These are phyloP conservation scores for Heracleum sosnowskyi DNA, from an alignment of 129 eudicot species.

Conservation along the genomic window DNA sequence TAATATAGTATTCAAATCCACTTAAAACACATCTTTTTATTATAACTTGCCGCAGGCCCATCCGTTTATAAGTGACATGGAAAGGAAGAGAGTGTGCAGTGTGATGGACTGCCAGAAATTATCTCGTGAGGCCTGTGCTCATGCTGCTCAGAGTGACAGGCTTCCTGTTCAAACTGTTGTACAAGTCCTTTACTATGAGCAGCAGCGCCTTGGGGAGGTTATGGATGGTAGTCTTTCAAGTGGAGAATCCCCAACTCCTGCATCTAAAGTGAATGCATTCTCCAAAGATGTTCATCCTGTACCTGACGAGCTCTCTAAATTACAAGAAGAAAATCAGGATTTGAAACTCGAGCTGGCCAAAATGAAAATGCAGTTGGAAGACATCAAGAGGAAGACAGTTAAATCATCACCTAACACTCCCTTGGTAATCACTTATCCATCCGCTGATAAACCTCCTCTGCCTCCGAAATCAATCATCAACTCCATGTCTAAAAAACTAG, in stretches of 20 bases:
- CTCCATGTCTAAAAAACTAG: conserved; percentile 64
- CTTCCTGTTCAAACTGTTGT: conserved; percentile 57
- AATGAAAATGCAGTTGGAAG: conserved; percentile 59
- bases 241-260: conserved; percentile 27
- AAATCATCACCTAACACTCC: conserved; percentile 26
- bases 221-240: conserved; percentile 31
- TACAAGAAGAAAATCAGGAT: conserved; percentile 74
- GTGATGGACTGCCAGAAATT: conserved; percentile 61
- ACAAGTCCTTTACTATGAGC: conserved; percentile 65
- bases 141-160: conserved; percentile 53
- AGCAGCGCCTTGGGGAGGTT: conserved; percentile 63
- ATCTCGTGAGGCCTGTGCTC: conserved; percentile 57
- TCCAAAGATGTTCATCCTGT: conserved; percentile 22
- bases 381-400: conserved; percentile 31
- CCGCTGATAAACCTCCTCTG: conserved; percentile 59
- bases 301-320: conserved; percentile 34
- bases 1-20: background rate
- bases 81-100: conserved; percentile 51
- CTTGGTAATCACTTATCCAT: conserved; percentile 20
- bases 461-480: conserved; percentile 68
- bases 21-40: background rate
- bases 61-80: conserved; percentile 44
- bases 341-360: conserved; percentile 74
- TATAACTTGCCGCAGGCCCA: conserved; percentile 32
- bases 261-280: conserved; percentile 18